Conservation (phyloP, 2,329 filamentous ascomycete species). For the Spiromastix sp. region DNA sequence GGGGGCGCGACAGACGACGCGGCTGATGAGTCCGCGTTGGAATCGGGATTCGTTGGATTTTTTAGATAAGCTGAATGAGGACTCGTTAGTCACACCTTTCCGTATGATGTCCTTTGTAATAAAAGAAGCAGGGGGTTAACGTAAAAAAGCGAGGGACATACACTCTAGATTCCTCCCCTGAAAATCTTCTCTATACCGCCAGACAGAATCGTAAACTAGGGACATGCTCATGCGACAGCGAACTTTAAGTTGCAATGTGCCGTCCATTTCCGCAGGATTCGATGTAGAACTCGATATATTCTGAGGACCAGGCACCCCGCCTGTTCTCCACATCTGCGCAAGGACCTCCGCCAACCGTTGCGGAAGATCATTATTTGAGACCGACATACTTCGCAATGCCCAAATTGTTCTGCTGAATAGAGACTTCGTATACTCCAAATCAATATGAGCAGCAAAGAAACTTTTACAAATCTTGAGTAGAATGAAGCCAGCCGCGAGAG, state of each 20-base stretch:
- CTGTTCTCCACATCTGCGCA: constrained; percentile 53
- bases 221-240: constrained; percentile 59
- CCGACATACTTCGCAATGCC: constrained; percentile 49
- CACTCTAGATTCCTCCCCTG: constrained; percentile 64
- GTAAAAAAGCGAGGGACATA: constrained; percentile 34
- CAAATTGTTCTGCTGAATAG: constrained; percentile 51
- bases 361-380: constrained; percentile 52
- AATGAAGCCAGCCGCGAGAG: constrained; percentile 54
- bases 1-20: constrained; percentile 47
- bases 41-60: constrained; percentile 78
- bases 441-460: constrained; percentile 49
- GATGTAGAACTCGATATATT: constrained; percentile 13
- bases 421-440: constrained; percentile 44
- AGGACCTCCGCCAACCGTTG: constrained; percentile 55
- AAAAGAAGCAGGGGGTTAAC: constrained; percentile 8
- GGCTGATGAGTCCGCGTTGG: constrained; percentile 60
- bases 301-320: constrained; percentile 20
- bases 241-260: constrained; percentile 51
- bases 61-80: constrained; percentile 53
- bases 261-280: constrained; percentile 25
- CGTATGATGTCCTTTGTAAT: too few species aligned
- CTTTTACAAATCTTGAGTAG: constrained; percentile 57
- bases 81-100: constrained; percentile 20
- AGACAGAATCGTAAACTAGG: constrained; percentile 56
- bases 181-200: constrained; percentile 56